A percentile compares a stretch with the other conserved stretches of the same genome.
phyloP scores from a whole-genome alignment of 2,329 filamentous ascomycete species.

The Pseudocercospora pini-densiflorae region DNA sequence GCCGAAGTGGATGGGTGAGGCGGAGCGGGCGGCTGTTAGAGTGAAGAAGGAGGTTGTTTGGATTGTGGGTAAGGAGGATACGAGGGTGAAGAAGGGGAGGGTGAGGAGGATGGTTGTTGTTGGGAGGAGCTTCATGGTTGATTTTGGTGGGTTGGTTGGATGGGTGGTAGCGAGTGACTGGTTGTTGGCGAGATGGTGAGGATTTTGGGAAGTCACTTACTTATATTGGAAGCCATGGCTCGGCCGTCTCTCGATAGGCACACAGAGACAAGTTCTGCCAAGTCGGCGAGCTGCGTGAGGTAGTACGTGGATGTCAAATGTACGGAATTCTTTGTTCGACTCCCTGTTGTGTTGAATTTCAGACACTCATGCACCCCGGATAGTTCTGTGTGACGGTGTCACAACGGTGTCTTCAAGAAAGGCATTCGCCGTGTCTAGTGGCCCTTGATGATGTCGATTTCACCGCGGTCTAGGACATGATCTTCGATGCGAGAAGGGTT shows the following conservation, averaged over 20 bases:
- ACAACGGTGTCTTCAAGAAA: background rate
- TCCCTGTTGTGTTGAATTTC: background rate
- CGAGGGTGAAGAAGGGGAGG: conserved; percentile 14
- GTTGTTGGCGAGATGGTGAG: conserved; percentile 3
- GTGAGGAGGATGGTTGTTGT: conserved; percentile 20
- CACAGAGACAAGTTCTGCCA: background rate
- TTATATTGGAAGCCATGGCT: background rate
- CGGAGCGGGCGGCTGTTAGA: conserved; percentile 31
- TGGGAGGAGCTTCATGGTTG: conserved; percentile 32
- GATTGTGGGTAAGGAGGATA: conserved; percentile 22
- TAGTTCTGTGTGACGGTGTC: background rate
- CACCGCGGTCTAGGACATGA: background rate
- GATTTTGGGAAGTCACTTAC: background rate
- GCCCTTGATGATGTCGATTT: background rate
- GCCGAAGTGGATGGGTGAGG: conserved; percentile 33
- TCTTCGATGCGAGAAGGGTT: background rate
- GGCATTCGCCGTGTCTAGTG: background rate
- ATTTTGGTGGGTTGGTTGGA: conserved; percentile 3
- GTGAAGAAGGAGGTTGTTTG: conserved; percentile 30
- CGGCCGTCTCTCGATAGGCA: background rate
- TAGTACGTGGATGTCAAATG: background rate
- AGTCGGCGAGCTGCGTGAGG: background rate
- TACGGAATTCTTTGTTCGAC: background rate
- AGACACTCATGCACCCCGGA: background rate
- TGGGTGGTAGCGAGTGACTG: background rate